Percentiles rank a stretch among this genome's conserved stretches.
These are phyloP conservation scores for Lactarius vividus DNA, from an alignment of 768 basidiomycete species.

Conservation along the genomic window DNA sequence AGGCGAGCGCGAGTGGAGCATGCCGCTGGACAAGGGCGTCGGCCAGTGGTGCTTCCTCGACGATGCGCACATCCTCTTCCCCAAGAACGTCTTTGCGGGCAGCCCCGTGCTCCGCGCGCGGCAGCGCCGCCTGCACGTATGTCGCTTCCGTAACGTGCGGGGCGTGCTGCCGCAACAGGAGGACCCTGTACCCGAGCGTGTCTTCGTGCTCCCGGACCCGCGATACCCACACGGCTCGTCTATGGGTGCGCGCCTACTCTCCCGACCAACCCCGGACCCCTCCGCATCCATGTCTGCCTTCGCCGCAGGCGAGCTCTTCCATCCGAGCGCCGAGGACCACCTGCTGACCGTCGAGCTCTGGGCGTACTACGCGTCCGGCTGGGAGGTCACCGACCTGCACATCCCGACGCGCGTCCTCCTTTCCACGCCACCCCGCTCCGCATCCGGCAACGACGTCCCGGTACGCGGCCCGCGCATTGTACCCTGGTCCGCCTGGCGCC, in stretches of 20 bases:
- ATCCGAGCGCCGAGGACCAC: background rate
- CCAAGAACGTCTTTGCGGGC: constrained; percentile 1
- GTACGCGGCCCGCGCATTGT: background rate
- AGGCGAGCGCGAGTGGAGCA: background rate
- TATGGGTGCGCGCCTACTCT: constrained; percentile 8
- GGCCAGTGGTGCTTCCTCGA: constrained; percentile 14
- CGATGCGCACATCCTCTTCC: constrained; percentile 10
- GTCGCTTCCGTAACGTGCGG: background rate
- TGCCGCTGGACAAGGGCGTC: constrained; percentile 7
- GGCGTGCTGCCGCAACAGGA: background rate
- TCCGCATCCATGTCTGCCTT: background rate
- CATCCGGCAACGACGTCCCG: background rate
- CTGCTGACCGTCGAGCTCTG: constrained; percentile 1
- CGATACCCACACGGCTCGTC: background rate
- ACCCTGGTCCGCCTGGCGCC: background rate
- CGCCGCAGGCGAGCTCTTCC: background rate
- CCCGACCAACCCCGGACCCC: background rate
- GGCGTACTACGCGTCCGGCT: background rate
- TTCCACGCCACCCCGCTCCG: background rate
- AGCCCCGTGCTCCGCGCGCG: background rate
- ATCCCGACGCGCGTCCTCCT: constrained; percentile 4
- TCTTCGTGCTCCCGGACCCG: constrained; percentile 4
- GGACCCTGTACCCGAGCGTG: background rate
- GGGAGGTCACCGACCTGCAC: constrained; percentile 10
- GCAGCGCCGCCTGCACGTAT: constrained; percentile 4